phyloP scores from a whole-genome alignment of 331 rosid species.

The Malus hybrid region DNA sequence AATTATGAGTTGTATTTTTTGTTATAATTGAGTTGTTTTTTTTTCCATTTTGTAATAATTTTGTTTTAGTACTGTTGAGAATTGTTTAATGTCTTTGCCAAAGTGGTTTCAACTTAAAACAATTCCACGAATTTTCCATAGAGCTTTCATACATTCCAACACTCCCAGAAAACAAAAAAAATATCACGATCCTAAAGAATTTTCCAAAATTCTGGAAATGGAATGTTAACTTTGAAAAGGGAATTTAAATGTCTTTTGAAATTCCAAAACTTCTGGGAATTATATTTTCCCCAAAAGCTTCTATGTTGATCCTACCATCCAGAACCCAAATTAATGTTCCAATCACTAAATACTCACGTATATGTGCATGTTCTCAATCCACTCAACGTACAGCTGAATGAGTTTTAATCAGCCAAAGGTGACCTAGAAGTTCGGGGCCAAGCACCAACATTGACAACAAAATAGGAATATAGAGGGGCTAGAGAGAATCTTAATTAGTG shows the following conservation, averaged over 20 bases:
- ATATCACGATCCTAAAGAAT: background rate
- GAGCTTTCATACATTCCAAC: background rate
- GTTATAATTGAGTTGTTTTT: background rate
- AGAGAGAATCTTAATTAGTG: background rate
- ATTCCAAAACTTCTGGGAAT: background rate
- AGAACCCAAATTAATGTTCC: no score
- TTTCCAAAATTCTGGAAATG: background rate
- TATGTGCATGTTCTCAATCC: background rate
- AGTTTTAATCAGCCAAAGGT: background rate
- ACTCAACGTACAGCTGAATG: background rate
- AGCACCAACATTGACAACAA: background rate
- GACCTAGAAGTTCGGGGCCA: background rate
- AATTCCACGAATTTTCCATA: background rate
- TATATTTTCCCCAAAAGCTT: no score
- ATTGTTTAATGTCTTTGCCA: background rate
- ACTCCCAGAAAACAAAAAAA: background rate
- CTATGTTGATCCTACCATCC: no score
- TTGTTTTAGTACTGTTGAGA: background rate
- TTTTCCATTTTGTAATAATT: background rate
- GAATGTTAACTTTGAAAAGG: background rate
- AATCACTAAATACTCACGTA: no score
- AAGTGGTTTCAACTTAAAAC: background rate
- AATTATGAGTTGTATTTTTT: no score
- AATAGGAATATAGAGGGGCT: background rate
- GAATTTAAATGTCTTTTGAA: background rate